A percentile compares a stretch with the other conserved stretches of the same genome.
phyloP scores from a whole-genome alignment of 2,329 filamentous ascomycete genomes.

The Aspergillus persii region DNA sequence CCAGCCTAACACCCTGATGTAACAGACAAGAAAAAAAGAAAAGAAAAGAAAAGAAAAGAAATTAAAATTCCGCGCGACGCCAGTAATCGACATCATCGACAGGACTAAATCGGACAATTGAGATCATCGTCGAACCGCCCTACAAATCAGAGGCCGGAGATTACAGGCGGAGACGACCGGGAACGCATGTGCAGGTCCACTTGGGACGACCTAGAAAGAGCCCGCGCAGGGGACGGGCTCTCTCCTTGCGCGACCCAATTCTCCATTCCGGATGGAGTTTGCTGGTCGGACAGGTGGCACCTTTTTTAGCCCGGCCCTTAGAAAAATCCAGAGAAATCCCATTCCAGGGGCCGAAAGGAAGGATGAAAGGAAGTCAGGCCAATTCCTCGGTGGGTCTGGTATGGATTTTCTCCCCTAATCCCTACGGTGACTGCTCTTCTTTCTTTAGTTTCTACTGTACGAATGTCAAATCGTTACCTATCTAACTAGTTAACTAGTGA shows the following conservation, averaged over 20 bases:
- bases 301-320: background rate
- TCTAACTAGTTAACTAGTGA: too few species aligned
- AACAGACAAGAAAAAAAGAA: too few species aligned
- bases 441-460: background rate
- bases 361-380: background rate
- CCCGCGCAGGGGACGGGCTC: constrained; percentile 4
- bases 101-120: constrained; percentile 19
- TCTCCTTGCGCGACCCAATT: background rate
- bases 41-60: background rate
- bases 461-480: too few species aligned
- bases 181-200: constrained; percentile 19
- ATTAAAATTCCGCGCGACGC: background rate
- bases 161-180: constrained; percentile 18
- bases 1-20: too few species aligned
- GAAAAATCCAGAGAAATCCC: constrained; percentile 9
- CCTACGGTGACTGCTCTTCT: background rate
- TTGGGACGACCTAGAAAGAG: background rate
- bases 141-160: constrained; percentile 25
- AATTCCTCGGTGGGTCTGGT: constrained; percentile 7
- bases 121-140: constrained; percentile 21
- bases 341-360: constrained; percentile 17
- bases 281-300: background rate
- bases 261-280: too few species aligned
- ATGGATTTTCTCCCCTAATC: background rate
- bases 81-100: constrained; percentile 17